Percentiles rank a stretch among this genome's conserved stretches.
These are phyloP conservation scores for Ochromonadaceae sp. DNA, from an alignment of 352 stramenopile genomes.

Conservation along the genomic window DNA sequence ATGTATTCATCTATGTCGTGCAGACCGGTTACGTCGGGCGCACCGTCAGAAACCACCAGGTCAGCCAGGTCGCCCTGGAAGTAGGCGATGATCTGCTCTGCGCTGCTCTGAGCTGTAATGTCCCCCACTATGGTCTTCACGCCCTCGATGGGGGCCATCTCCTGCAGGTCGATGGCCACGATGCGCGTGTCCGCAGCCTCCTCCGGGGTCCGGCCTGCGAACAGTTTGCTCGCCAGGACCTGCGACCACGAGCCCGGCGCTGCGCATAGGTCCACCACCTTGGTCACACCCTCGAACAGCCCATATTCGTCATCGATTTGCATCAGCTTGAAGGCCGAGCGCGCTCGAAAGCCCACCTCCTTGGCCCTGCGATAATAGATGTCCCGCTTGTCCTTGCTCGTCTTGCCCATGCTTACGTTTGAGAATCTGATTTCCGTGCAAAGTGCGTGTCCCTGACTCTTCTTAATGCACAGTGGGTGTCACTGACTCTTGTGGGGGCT, in stretches of 20 bases:
- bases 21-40: conserved; percentile 96
- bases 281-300: conserved; percentile 54
- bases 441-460: too few relatives aligned
- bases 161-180: conserved; percentile 94
- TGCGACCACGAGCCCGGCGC: conserved; percentile 56
- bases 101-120: conserved; percentile 88
- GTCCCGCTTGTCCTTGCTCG: conserved; percentile 75
- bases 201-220: neutral
- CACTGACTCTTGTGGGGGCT: too few relatives aligned
- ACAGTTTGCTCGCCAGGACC: conserved; percentile 28
- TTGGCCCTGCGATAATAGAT: conserved; percentile 82
- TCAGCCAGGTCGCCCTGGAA: conserved; percentile 83
- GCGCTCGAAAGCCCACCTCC: conserved; percentile 78
- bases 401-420: conserved; percentile 50
- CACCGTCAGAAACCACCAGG: conserved; percentile 94
- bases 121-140: conserved; percentile 68
- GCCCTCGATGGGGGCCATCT: conserved; percentile 92
- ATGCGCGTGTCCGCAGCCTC: conserved; percentile 50
- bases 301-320: conserved; percentile 96
- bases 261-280: conserved; percentile 93
- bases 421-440: too few relatives aligned
- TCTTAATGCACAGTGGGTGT: too few relatives aligned
- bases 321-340: conserved; percentile 96
- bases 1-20: conserved; percentile 98
- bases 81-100: conserved; percentile 78